Conservation (phyloP, 768 basidiomycete genomes). For the Tulasnella sp. region DNA sequence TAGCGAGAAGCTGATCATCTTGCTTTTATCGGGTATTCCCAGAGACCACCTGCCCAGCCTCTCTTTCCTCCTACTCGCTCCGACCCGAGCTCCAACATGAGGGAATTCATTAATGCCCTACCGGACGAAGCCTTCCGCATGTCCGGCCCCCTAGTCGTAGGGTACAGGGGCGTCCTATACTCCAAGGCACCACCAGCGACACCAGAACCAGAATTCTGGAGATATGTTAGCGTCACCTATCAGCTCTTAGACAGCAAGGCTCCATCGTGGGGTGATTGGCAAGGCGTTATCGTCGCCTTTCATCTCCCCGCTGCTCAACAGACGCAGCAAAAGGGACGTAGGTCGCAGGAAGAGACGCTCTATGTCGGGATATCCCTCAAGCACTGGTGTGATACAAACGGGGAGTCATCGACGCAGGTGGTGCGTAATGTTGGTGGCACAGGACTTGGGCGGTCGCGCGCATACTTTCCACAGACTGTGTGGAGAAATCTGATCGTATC, state of each 20-base stretch:
- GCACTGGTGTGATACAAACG: too few species aligned
- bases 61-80: not conserved
- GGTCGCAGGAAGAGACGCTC: not conserved
- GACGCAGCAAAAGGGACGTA: too few species aligned
- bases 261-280: not conserved
- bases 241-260: not conserved
- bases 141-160: not conserved
- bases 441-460: too few species aligned
- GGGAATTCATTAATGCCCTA: not conserved
- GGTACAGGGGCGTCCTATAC: not conserved
- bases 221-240: not conserved
- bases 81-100: not conserved
- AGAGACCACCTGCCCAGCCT: not conserved
- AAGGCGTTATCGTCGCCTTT: conserved; percentile 6
- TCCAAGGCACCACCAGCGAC: not conserved
- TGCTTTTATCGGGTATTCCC: not conserved
- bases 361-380: not conserved
- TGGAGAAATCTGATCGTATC: too few species aligned
- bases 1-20: not conserved
- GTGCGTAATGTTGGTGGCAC: too few species aligned
- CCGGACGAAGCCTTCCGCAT: conserved; percentile 1
- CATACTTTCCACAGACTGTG: too few species aligned
- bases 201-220: not conserved
- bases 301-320: not conserved
- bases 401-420: too few species aligned